These are phyloP conservation scores for Stramenopiles sp. DNA, from an alignment of 352 stramenopile genomes.

Conservation along the genomic window DNA sequence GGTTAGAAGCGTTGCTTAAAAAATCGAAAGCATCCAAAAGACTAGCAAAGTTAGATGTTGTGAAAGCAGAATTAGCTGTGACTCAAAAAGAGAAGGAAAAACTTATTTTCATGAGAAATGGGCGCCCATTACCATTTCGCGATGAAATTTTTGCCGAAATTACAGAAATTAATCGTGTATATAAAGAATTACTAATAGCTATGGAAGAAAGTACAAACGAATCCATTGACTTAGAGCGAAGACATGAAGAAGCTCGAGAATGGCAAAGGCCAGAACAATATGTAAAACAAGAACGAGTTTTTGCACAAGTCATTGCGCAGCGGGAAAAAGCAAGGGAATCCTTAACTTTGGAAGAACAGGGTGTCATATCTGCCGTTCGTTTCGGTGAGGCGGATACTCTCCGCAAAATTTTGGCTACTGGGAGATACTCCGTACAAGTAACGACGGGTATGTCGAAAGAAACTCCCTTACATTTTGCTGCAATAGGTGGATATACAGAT, in stretches of 20 bases:
- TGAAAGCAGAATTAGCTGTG: neutral
- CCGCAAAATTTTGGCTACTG: neutral
- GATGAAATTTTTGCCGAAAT: conserved; percentile 4
- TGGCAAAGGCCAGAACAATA: neutral
- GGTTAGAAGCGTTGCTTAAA: neutral
- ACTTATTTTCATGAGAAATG: neutral
- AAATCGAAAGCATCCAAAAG: neutral
- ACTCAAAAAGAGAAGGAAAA: neutral
- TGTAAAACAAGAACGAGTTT: neutral
- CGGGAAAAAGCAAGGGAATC: neutral
- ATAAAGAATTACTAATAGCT: neutral
- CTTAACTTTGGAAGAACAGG: neutral
- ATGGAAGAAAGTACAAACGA: neutral
- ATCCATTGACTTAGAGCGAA: neutral
- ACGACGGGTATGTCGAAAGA: neutral
- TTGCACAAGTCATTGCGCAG: neutral
- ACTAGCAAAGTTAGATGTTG: neutral
- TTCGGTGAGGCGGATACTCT: neutral
- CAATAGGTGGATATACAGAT: neutral
- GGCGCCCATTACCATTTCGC: neutral
- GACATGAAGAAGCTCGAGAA: neutral
- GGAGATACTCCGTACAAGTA: neutral
- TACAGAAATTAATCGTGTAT: neutral
- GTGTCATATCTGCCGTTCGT: neutral
- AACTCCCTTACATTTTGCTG: neutral